Conservation (phyloP, 805 yeast genomes). For the Hyphopichia homilentoma region DNA sequence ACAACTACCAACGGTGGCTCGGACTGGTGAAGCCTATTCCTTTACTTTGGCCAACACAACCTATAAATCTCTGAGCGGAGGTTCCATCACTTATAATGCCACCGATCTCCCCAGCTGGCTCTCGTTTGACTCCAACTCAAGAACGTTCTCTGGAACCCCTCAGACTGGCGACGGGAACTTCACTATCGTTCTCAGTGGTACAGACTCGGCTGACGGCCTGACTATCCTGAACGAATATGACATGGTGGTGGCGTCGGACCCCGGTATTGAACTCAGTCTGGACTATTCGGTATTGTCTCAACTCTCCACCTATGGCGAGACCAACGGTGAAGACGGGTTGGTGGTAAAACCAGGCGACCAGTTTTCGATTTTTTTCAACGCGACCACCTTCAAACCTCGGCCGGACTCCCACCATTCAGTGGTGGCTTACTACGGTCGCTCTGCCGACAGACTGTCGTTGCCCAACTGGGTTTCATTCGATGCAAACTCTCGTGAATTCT, state of each 20-base stretch:
- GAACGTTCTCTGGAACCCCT: constrained; percentile 72
- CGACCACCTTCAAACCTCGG: constrained; percentile 50
- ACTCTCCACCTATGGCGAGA: constrained; percentile 61
- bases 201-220: constrained; percentile 52
- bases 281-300: constrained; percentile 45
- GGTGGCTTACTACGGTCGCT: constrained; percentile 72
- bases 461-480: constrained; percentile 89
- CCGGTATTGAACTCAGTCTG: constrained; percentile 50
- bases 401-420: constrained; percentile 45
- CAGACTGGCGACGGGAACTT: constrained; percentile 32
- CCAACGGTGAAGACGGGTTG: constrained; percentile 73
- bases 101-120: constrained; percentile 75
- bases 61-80: constrained; percentile 40
- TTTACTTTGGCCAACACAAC: constrained; percentile 74
- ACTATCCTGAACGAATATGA: constrained; percentile 45
- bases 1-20: constrained; percentile 87
- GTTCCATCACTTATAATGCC: constrained; percentile 52
- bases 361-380: constrained; percentile 63
- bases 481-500: constrained; percentile 56
- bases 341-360: constrained; percentile 67
- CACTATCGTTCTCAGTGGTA: constrained; percentile 55
- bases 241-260: constrained; percentile 55
- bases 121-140: constrained; percentile 55
- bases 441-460: constrained; percentile 78
- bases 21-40: constrained; percentile 55